Evolutionary conservation across 495 filamentous ascomycete genomes (phyloP).

Genomic region (Extremus antarcticus): DNA sequence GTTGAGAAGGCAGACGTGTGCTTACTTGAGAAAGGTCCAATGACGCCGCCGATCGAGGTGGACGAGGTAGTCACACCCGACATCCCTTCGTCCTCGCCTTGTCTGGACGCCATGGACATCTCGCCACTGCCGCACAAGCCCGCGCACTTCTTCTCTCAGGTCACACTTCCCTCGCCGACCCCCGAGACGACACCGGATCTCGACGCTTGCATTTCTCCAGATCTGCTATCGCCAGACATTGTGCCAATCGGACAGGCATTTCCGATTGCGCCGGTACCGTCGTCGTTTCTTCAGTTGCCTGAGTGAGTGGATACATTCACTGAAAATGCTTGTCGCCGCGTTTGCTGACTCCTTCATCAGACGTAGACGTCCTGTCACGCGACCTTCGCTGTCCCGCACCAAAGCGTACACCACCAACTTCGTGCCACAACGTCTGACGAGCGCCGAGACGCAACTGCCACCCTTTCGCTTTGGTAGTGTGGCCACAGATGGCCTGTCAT

Average conservation of each 20-base stretch:
- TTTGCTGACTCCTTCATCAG: constrained; percentile 27
- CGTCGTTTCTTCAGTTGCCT: constrained; percentile 22
- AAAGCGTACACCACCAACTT: constrained; percentile 48
- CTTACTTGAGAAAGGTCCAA: constrained; percentile 47
- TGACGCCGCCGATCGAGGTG: constrained; percentile 65
- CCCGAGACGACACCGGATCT: constrained; percentile 36
- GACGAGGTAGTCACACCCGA: constrained; percentile 72
- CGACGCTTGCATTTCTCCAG: constrained; percentile 18
- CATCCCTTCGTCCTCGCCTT: constrained; percentile 71
- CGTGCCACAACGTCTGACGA: constrained; percentile 35
- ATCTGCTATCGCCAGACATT: constrained; percentile 27
- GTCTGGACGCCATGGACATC: constrained; percentile 81
- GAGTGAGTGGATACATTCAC: constrained; percentile 23
- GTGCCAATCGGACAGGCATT: constrained; percentile 3
- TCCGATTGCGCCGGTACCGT: constrained; percentile 7
- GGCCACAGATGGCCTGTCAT: constrained; percentile 15
- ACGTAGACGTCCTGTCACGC: constrained; percentile 45
- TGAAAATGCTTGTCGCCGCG: not conserved
- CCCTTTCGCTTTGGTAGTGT: constrained; percentile 67
- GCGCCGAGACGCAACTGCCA: constrained; percentile 52
- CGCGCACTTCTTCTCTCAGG: constrained; percentile 46
- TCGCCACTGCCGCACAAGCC: constrained; percentile 88
- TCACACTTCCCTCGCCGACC: constrained; percentile 58
- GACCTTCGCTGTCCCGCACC: constrained; percentile 49
- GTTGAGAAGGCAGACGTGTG: not conserved